A percentile compares a stretch with the other conserved stretches of the same genome.
These are phyloP conservation scores for Jaminaea rosea DNA, from an alignment of 1,284 basidiomycete genomes.

Conservation along the genomic window DNA sequence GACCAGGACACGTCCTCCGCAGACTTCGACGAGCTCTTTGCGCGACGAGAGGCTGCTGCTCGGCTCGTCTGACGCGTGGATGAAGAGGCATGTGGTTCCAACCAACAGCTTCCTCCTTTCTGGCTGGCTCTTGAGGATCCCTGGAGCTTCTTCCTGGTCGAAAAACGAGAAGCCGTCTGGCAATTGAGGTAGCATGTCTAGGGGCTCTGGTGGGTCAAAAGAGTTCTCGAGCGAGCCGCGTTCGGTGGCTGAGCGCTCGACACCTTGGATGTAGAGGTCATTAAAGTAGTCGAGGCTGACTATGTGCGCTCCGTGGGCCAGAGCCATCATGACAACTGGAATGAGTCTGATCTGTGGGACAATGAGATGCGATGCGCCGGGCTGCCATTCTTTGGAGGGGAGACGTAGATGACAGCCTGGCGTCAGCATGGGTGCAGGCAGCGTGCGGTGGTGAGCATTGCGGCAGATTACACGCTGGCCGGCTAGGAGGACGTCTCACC, in stretches of 20 bases:
- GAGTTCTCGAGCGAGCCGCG: constrained; percentile 15
- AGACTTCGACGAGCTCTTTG: background rate
- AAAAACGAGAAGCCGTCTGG: too few species aligned
- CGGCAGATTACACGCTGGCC: too few species aligned
- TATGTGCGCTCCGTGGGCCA: constrained; percentile 14
- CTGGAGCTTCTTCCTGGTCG: too few species aligned
- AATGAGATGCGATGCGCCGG: constrained; percentile 24
- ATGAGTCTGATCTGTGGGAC: constrained; percentile 19
- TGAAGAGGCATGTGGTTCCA: constrained; percentile 23
- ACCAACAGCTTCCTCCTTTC: constrained; percentile 19
- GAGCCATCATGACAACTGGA: constrained; percentile 16
- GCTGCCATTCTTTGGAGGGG: constrained; percentile 17
- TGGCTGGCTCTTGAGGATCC: constrained; percentile 10
- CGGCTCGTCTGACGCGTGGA: constrained; percentile 1
- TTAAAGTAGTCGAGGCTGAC: constrained; percentile 18
- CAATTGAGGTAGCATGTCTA: too few species aligned
- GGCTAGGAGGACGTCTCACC: too few species aligned
- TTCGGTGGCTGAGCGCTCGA: constrained; percentile 15
- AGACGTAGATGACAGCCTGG: constrained; percentile 18
- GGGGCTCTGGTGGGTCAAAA: constrained; percentile 14
- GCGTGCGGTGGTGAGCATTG: too few species aligned
- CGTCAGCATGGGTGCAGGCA: too few species aligned
- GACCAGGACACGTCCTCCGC: background rate
- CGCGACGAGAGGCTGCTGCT: background rate
- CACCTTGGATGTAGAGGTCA: constrained; percentile 19